Conservation (phyloP, 192 early-diverging fungal genomes). For the Umbelopsis isabellina region DNA sequence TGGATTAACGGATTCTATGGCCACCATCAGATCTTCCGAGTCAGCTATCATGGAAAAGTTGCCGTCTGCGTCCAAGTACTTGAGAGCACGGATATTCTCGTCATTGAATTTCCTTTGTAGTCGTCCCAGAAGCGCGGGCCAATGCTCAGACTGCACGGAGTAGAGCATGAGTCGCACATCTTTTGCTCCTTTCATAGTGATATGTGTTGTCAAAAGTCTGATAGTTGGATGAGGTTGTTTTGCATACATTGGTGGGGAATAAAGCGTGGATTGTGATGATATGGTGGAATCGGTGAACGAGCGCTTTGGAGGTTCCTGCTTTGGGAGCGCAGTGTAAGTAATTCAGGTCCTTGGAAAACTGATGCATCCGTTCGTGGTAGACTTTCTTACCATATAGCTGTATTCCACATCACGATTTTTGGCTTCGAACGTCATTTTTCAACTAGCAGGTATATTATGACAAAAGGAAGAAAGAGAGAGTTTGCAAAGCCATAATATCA, state of each 20-base stretch:
- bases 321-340: not conserved
- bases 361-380: not conserved
- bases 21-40: constrained; percentile 1
- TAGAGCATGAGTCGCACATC: not conserved
- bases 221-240: not conserved
- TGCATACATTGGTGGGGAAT: not conserved
- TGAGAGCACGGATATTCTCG: not conserved
- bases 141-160: not conserved
- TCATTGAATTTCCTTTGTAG: constrained; percentile 8
- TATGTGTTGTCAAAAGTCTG: not conserved
- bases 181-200: not conserved
- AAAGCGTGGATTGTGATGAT: not conserved
- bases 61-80: constrained; percentile 6
- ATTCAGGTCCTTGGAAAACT: not conserved
- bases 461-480: not conserved
- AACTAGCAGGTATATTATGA: not conserved
- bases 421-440: not conserved
- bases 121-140: not conserved
- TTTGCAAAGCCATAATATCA: no score
- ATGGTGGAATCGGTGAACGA: not conserved
- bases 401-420: not conserved
- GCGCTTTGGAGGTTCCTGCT: not conserved
- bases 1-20: not conserved
- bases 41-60: constrained; percentile 3
- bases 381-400: not conserved